Evolutionary conservation across 225 moss, liverwort and hornwort genomes (phyloP), one percentile per base, ranked within the genome.

Genomic region (Polytrichum commune): DNA sequence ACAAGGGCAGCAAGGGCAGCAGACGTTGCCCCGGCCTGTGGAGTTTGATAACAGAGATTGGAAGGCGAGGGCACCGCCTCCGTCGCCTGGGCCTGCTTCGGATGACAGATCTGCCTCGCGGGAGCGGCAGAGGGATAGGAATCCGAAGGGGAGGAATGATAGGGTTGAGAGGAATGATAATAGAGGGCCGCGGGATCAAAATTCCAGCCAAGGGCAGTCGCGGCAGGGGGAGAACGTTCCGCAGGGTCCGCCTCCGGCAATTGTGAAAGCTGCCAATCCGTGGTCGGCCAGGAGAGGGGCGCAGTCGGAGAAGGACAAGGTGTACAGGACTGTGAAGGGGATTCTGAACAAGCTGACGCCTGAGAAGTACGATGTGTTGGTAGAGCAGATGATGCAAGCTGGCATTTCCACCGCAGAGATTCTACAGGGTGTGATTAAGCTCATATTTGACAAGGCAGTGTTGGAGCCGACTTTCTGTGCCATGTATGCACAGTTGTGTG

Each of bases 361-460:
- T 6, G 93, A 95, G 75, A 95, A 95, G 80, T 87, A 86, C 53
- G 72, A 85, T n/a, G 46, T 88, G 23, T 71, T 93, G 54, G 70
- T 76, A 27, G 79, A 84, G 84, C 86, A 93, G 83, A 91, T 87
- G 80, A 76, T 84, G 68, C 76, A 88, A 70, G 83, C 84, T 3
- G 90, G 91, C 5, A 91, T 95, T 80, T 74, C 67, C 7, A 81
- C 86, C 27, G 75, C 75, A 4, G 93, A 91, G 73, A 85, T 91
- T 68, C 76, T 93, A 64, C 86, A 84, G 78, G 82, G 70, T 7
- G 88, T 91, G 53, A 90, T 91, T 64, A 91, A 82, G 5, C 80
- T 95, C 60, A 88, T 95, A 69, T 90, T 93, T 70, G 90, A 90
- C 62, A 90, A 85, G 79, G 85, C 93, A 6, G 93, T 95, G 54